These are phyloP conservation scores for Erythrophleum fordii DNA, from an alignment of 306 rosid genomes.

Conservation along the genomic window DNA sequence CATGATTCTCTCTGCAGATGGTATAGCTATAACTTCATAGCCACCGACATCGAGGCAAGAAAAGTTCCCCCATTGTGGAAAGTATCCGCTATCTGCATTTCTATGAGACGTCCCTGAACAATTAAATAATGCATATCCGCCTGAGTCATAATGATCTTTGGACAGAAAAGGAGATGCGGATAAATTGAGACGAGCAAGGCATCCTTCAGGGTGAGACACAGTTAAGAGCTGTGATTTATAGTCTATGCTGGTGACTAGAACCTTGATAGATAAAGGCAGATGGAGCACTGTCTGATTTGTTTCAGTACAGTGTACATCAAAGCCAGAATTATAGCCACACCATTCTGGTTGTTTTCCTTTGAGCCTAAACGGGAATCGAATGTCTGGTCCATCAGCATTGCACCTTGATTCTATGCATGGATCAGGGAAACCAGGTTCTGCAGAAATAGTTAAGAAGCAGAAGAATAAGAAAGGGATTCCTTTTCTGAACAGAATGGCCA, in stretches of 20 bases:
- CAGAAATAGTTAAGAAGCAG: not conserved
- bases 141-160: not conserved
- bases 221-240: conserved; percentile 28
- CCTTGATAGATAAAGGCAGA: conserved; percentile 27
- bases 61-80: conserved; percentile 20
- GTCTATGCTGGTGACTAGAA: conserved; percentile 16
- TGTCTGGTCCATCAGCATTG: not conserved
- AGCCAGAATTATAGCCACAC: conserved; percentile 23
- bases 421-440: not conserved
- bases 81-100: not conserved
- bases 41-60: conserved; percentile 29
- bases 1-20: rapidly evolving
- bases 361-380: conserved; percentile 34
- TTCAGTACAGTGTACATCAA: conserved; percentile 32
- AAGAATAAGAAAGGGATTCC: not conserved
- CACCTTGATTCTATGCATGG: conserved; percentile 36
- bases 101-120: not conserved
- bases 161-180: conserved; percentile 28
- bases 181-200: conserved; percentile 12
- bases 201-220: conserved; percentile 20
- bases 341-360: conserved; percentile 23
- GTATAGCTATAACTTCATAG: conserved; percentile 24
- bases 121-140: not conserved
- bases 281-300: conserved; percentile 29
- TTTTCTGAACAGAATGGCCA: not conserved